Conservation (phyloP, 768 basidiomycete genomes). For the Leccinum olivaceopallidum region DNA sequence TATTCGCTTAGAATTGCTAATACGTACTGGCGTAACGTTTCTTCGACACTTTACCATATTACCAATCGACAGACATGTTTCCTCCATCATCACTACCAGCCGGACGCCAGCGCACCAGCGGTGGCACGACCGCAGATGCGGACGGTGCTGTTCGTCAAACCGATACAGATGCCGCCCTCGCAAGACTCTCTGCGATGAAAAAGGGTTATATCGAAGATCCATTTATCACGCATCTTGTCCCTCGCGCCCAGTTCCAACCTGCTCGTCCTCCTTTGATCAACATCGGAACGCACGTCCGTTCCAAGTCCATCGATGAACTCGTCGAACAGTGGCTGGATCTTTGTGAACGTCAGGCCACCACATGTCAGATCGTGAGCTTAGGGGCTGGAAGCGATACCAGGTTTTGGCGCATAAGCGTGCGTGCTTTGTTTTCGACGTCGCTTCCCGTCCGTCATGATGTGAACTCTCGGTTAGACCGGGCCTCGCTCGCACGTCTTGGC, state of each 20-base stretch:
- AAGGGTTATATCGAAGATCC: slow-evolving; percentile 81
- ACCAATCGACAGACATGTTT: slow-evolving; percentile 6
- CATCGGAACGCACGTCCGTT: slow-evolving; percentile 88
- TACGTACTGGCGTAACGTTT: too few relatives aligned
- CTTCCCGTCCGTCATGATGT: slow-evolving; percentile 14
- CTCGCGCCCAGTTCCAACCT: slow-evolving; percentile 60
- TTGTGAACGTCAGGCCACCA: slow-evolving; percentile 41
- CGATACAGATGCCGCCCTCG: slow-evolving; percentile 79
- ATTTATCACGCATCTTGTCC: slow-evolving; percentile 66
- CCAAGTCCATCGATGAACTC: slow-evolving; percentile 75
- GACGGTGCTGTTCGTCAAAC: slow-evolving; percentile 74
- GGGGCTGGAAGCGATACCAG: slow-evolving; percentile 96
- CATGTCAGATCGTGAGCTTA: slow-evolving; percentile 87
- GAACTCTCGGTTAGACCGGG: slow-evolving; percentile 50
- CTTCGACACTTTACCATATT: too few relatives aligned
- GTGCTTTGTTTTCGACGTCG: slow-evolving; percentile 25
- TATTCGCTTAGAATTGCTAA: background rate
- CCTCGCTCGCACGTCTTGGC: slow-evolving; percentile 47
- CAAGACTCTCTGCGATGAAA: slow-evolving; percentile 82
- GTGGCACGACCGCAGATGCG: slow-evolving; percentile 35
- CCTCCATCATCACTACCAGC: slow-evolving; percentile 12
- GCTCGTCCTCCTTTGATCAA: slow-evolving; percentile 88
- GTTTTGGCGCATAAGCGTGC: slow-evolving; percentile 88
- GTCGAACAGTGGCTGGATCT: slow-evolving; percentile 63
- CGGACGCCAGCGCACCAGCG: slow-evolving; percentile 16